These are phyloP conservation scores for Coemansia sp. DNA, from an alignment of 192 early-diverging fungal species.

Conservation along the genomic window DNA sequence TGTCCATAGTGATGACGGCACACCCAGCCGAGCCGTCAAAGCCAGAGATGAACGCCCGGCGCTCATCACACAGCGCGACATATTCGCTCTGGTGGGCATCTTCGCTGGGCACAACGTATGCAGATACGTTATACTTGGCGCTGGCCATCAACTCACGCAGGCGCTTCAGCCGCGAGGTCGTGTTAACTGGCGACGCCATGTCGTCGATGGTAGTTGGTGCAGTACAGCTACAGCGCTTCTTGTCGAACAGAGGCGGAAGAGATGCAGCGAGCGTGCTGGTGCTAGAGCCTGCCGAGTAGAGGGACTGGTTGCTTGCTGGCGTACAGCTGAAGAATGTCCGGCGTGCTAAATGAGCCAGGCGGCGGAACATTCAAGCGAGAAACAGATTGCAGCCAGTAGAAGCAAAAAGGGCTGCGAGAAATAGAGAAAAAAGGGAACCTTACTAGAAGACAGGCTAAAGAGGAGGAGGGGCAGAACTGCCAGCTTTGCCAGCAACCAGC, in stretches of 20 bases:
- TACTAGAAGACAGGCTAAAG: too few relatives aligned
- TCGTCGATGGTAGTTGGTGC: neutral
- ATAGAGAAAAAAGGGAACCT: neutral
- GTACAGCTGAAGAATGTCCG: constrained; percentile 27
- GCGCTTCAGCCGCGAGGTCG: constrained; percentile 50
- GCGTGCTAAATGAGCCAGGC: constrained; percentile 19
- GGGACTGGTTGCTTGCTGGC: neutral
- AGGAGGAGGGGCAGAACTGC: too few relatives aligned
- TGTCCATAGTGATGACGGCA: constrained; percentile 73
- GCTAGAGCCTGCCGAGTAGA: constrained; percentile 1
- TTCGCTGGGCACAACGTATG: constrained; percentile 84
- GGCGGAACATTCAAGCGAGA: constrained; percentile 19
- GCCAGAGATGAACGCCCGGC: constrained; percentile 87
- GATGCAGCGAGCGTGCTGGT: constrained; percentile 12
- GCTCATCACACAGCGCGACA: constrained; percentile 79
- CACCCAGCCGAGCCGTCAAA: constrained; percentile 98
- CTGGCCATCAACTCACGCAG: constrained; percentile 59
- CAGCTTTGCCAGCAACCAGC: too few relatives aligned
- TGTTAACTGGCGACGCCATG: constrained; percentile 41
- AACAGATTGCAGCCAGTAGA: neutral
- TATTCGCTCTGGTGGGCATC: constrained; percentile 99
- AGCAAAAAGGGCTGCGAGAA: too few relatives aligned
- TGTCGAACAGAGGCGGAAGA: neutral
- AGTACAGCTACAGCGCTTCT: constrained; percentile 1
- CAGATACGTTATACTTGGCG: constrained; percentile 50